Evolutionary conservation across 2,329 filamentous ascomycete species (phyloP), one percentile per base, ranked within the genome.

Genomic region (Colletotrichum somersetense): DNA sequence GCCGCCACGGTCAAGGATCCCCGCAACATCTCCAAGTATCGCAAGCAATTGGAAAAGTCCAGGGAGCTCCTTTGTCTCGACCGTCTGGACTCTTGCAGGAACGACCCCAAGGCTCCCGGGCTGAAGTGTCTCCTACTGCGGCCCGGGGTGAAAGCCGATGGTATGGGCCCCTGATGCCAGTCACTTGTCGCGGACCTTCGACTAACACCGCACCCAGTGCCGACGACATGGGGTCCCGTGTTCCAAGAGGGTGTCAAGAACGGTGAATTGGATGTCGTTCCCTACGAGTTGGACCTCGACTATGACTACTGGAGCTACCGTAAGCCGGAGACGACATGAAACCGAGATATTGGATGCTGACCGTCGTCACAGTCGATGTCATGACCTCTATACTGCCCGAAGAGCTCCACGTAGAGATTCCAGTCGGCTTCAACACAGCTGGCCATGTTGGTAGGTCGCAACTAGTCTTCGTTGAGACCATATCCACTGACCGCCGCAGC

Each of bases 301-400:
- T 99, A 99, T 82, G 88, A 92, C 76, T 91, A 95, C 82, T 98
- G 95, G 94, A 92, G 86, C 62, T 96, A 97, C 80, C 86, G 92
- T 93, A 87, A 76, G 87, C 80, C 5, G 1, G 26, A n/a, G 23
- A 23, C 20, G 7, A 1, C 5, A 1, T 20, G 7, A 26, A 26
- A 6, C 14, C 10, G 5, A 23, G 30, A 30, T 5, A 11, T 35
- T 14, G 10, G 7, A 20, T 11, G 12, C 64, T 73, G 16, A 73
- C 50, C 30, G 20, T 35, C 5, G 48, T 23, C 10, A 26, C 66
- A 93, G 92, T 92, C 73, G 95, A 98, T 76, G 92, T 99, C 50
- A 93, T 98, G 78, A 86, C 86, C 61, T 90, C 94, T 4, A 89
- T 98, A 67, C 86, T 99, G 1, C 95, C 95, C 0, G 91, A 95